Percentiles rank a stretch among this genome's conserved stretches.
Conservation (phyloP, 257 asterid genomes). For the Jacaranda copaia region DNA sequence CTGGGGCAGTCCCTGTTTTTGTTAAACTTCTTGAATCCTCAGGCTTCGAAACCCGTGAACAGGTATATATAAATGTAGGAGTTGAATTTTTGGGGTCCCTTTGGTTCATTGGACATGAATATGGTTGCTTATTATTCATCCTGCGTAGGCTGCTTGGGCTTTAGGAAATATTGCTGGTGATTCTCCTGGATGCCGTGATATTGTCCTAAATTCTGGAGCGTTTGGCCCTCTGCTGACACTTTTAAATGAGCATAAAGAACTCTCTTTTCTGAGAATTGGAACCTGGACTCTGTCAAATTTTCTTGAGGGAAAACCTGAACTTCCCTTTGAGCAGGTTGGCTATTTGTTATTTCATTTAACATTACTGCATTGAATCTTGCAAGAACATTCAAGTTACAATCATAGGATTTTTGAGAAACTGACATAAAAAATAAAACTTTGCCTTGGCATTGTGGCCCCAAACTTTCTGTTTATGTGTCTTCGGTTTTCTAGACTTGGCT, state of each 20-base stretch:
- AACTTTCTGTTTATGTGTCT: too few relatives aligned
- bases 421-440: too few relatives aligned
- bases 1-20: slow-evolving; percentile 39
- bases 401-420: too few relatives aligned
- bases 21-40: slow-evolving; percentile 42
- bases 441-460: too few relatives aligned
- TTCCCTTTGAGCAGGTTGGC: slow-evolving; percentile 24
- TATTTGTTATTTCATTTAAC: neutral
- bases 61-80: slow-evolving; percentile 19
- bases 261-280: slow-evolving; percentile 30
- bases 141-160: slow-evolving; percentile 25
- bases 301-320: slow-evolving; percentile 25
- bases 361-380: neutral
- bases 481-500: too few relatives aligned
- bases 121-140: neutral
- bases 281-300: slow-evolving; percentile 24
- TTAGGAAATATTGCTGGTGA: neutral
- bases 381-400: neutral
- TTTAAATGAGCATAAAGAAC: slow-evolving; percentile 19
- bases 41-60: slow-evolving; percentile 37
- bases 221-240: slow-evolving; percentile 27
- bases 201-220: slow-evolving; percentile 29
- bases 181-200: slow-evolving; percentile 6
- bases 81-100: neutral
- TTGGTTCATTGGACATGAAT: too few relatives aligned